phyloP scores from a whole-genome alignment of 2,329 filamentous ascomycete genomes.

The Botrytis pseudocinerea region DNA sequence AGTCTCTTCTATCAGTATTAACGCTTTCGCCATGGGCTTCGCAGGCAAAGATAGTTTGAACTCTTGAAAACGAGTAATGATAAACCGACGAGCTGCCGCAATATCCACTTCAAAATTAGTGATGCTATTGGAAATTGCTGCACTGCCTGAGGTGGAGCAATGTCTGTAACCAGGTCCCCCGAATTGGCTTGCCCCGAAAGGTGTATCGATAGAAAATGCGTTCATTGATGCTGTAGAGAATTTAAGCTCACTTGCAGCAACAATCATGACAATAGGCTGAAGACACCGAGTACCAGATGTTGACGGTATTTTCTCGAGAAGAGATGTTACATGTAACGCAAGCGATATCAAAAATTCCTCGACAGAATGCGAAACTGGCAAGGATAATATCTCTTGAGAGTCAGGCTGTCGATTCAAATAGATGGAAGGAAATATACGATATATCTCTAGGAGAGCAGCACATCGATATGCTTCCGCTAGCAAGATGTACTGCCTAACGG shows the following conservation, averaged over 20 bases:
- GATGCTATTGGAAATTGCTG: conserved; percentile 30
- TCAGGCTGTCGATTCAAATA: conserved; percentile 26
- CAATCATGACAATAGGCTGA: conserved; percentile 36
- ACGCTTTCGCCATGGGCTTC: conserved; percentile 34
- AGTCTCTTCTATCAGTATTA: conserved; percentile 35
- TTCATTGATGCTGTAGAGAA: conserved; percentile 28
- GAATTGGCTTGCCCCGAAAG: conserved; percentile 2
- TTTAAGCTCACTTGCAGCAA: conserved; percentile 34
- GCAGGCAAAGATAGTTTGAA: conserved; percentile 36
- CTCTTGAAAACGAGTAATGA: conserved; percentile 35
- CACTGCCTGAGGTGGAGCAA: conserved; percentile 10
- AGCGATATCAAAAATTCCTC: conserved; percentile 37
- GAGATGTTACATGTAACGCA: conserved; percentile 35
- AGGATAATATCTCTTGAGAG: conserved; percentile 24
- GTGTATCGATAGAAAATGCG: background rate
- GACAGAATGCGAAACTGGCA: conserved; percentile 27
- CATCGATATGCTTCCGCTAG: conserved; percentile 38
- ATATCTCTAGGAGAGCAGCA: conserved; percentile 36
- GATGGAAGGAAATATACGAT: conserved; percentile 35
- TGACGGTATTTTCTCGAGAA: conserved; percentile 34
- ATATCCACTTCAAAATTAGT: conserved; percentile 37
- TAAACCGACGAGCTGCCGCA: conserved; percentile 34
- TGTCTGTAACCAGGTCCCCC: background rate
- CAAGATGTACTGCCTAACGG: conserved; percentile 38
- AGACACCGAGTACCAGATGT: conserved; percentile 37